Percentiles rank a stretch among this genome's conserved stretches.
Conservation (phyloP, 495 filamentous ascomycete genomes). For the Penicillium arizonense region DNA sequence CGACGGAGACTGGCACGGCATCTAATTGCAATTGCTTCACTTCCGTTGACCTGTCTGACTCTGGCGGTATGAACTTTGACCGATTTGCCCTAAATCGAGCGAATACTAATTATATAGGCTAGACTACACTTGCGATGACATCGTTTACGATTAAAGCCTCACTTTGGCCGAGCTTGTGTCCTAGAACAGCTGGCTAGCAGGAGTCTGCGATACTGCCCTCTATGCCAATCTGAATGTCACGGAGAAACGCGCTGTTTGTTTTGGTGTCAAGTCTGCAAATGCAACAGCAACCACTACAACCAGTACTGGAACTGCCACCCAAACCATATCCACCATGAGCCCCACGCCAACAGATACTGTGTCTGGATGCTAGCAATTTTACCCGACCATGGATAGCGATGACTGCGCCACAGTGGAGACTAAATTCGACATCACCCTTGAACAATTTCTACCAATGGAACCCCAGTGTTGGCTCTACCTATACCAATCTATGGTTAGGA, state of each 20-base stretch:
- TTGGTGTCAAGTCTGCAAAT: background rate
- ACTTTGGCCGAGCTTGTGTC: background rate
- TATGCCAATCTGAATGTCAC: background rate
- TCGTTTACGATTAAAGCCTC: background rate
- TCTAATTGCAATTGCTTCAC: background rate
- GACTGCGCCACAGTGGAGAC: no score
- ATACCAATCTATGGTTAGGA: no score
- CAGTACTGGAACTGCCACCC: no score
- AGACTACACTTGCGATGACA: background rate
- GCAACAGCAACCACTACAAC: no score
- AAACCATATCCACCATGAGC: no score
- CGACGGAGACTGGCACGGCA: background rate
- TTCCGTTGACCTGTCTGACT: background rate
- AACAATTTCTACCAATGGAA: no score
- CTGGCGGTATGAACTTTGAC: background rate
- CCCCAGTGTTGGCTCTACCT: no score
- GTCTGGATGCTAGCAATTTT: background rate
- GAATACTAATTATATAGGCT: background rate
- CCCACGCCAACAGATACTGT: no score
- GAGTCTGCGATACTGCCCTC: background rate
- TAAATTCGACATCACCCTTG: no score
- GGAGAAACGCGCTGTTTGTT: background rate
- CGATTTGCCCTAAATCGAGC: background rate
- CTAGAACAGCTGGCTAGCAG: background rate
- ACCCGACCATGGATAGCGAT: background rate